Evolutionary conservation across 1,139 yeast species (phyloP).

Genomic region (Kodamaea arcana): DNA sequence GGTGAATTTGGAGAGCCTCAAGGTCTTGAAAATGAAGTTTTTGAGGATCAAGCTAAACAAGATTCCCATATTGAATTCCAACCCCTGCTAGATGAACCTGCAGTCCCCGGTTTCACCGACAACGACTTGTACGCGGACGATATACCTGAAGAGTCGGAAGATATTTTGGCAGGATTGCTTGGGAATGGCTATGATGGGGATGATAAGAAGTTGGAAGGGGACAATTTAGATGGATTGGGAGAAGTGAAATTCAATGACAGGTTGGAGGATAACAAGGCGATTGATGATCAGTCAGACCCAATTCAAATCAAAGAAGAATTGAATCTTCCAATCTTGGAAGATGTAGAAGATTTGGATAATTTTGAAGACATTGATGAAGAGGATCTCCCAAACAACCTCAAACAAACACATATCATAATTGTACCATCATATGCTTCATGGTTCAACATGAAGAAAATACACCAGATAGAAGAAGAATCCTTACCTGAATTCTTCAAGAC

Average conservation of each 20-base stretch:
- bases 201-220: slow-evolving; percentile 1
- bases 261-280: background rate
- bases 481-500: slow-evolving; percentile 87
- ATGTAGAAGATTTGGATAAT: slow-evolving; percentile 1
- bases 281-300: background rate
- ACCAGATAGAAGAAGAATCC: slow-evolving; percentile 62
- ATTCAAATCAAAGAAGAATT: slow-evolving; percentile 1
- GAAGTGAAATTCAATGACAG: too few species aligned
- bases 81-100: background rate
- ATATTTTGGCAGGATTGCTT: slow-evolving; percentile 6
- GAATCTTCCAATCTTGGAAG: background rate
- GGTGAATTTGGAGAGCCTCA: background rate
- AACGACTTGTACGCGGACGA: slow-evolving; percentile 1
- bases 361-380: slow-evolving; percentile 7
- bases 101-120: background rate
- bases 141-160: slow-evolving; percentile 1
- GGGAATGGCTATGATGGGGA: background rate
- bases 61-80: background rate
- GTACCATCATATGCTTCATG: slow-evolving; percentile 91
- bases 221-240: too few species aligned
- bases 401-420: slow-evolving; percentile 85
- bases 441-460: slow-evolving; percentile 75
- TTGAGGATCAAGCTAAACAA: background rate
- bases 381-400: slow-evolving; percentile 10
- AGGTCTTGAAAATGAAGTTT: too few species aligned